phyloP scores from a whole-genome alignment of 495 filamentous ascomycete genomes.

The Oidiodendron maius region DNA sequence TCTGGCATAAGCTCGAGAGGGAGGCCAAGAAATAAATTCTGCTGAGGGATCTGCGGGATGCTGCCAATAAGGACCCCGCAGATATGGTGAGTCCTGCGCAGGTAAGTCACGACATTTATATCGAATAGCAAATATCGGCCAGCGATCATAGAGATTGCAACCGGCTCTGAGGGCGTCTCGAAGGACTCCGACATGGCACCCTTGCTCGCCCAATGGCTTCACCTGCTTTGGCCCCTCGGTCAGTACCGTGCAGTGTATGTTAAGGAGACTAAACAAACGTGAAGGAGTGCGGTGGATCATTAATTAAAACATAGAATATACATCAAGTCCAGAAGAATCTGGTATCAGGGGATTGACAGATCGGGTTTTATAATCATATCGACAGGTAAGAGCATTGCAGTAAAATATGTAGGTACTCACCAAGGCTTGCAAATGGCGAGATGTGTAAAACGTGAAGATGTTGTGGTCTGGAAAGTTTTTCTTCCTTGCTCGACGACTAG shows the following conservation, averaged over 20 bases:
- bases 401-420: conserved; percentile 26
- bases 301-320: conserved; percentile 31
- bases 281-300: conserved; percentile 26
- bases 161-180: conserved; percentile 20
- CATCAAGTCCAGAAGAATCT: conserved; percentile 27
- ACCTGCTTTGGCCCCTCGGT: not conserved
- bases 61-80: conserved; percentile 83
- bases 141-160: conserved; percentile 79
- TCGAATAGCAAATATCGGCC: conserved; percentile 87
- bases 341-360: conserved; percentile 88
- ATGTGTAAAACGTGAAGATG: too few species aligned
- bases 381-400: conserved; percentile 23
- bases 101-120: conserved; percentile 70
- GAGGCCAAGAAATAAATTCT: conserved; percentile 89
- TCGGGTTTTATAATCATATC: conserved; percentile 71
- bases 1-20: conserved; percentile 88
- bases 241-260: conserved; percentile 5
- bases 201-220: not conserved
- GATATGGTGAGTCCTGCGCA: conserved; percentile 77
- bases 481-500: too few species aligned
- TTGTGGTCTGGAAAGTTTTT: not conserved
- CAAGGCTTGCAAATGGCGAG: conserved; percentile 12
- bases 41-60: conserved; percentile 84
- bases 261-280: conserved; percentile 6
- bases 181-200: conserved; percentile 1